Conservation (phyloP, 2,329 filamentous ascomycete genomes). For the Lasiodiplodia sp. region DNA sequence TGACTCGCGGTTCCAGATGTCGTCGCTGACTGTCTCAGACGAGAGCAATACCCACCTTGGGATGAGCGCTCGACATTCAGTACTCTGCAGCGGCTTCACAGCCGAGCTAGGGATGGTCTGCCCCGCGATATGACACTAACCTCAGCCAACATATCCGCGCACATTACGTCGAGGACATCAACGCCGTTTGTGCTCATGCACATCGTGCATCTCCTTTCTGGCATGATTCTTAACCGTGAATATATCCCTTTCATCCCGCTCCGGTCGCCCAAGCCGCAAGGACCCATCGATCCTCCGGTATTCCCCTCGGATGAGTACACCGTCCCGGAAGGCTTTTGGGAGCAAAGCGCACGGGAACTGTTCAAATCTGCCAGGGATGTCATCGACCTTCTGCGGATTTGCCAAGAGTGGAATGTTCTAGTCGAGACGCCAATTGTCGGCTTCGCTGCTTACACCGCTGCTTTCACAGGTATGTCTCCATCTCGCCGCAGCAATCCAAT, state of each 20-base stretch:
- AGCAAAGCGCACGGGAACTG: slow-evolving; percentile 66
- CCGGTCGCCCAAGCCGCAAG: slow-evolving; percentile 57
- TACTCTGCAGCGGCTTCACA: slow-evolving; percentile 60
- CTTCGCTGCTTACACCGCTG: slow-evolving; percentile 72
- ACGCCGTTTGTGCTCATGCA: slow-evolving; percentile 73
- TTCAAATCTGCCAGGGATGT: slow-evolving; percentile 70
- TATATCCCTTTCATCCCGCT: slow-evolving; percentile 72
- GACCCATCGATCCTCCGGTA: slow-evolving; percentile 66
- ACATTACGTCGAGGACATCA: slow-evolving; percentile 69
- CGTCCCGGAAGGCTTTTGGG: slow-evolving; percentile 66
- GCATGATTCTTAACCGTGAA: slow-evolving; percentile 73
- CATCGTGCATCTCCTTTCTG: slow-evolving; percentile 69
- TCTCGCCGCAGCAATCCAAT: neutral
- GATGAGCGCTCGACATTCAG: slow-evolving; percentile 62
- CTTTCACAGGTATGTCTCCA: slow-evolving; percentile 60
- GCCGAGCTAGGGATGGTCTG: slow-evolving; percentile 61
- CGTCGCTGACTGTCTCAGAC: slow-evolving; percentile 56
- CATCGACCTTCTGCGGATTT: slow-evolving; percentile 69
- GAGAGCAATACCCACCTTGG: slow-evolving; percentile 67
- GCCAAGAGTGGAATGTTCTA: slow-evolving; percentile 65
- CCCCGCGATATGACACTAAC: slow-evolving; percentile 66
- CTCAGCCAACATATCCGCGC: slow-evolving; percentile 68
- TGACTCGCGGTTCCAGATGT: neutral
- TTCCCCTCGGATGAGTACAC: slow-evolving; percentile 58
- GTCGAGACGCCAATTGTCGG: slow-evolving; percentile 73